Evolutionary conservation across 345 rosid genomes (phyloP).

Genomic region (Brassica carinata): DNA sequence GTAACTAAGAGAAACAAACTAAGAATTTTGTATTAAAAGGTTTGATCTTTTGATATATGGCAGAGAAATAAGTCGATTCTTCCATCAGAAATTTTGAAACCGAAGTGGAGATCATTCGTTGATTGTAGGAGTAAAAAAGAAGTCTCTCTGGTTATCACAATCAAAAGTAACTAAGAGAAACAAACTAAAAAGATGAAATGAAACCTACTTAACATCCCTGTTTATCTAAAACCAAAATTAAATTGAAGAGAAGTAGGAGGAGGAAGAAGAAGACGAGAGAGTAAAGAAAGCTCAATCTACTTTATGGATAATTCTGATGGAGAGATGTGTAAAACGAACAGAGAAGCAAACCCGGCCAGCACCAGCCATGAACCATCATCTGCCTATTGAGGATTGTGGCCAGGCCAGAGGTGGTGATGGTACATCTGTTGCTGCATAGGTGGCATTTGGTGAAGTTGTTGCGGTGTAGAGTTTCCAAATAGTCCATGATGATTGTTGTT

Average conservation of each 20-base stretch:
- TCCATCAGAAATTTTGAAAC: background rate
- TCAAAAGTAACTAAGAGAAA: constrained; percentile 25
- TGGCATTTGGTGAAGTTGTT: constrained; percentile 32
- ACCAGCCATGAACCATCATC: background rate
- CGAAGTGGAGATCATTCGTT: background rate
- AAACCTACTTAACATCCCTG: constrained; percentile 35
- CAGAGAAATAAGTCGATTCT: background rate
- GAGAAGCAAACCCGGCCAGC: constrained; percentile 27
- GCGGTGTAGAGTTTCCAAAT: constrained; percentile 35
- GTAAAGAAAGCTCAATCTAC: constrained; percentile 40
- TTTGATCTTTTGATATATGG: background rate
- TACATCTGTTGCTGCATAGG: constrained; percentile 38
- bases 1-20: constrained; percentile 28
- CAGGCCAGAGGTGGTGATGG: constrained; percentile 36
- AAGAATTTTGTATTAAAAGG: background rate
- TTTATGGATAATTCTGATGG: constrained; percentile 23
- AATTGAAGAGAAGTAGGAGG: constrained; percentile 16
- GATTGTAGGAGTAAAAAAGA: background rate
- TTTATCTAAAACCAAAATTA: constrained; percentile 39
- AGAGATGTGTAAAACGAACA: constrained; percentile 26
- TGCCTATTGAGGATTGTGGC: constrained; percentile 30
- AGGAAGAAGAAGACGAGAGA: constrained; percentile 15
- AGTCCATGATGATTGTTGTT: constrained; percentile 31
- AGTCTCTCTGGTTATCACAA: constrained; percentile 34
- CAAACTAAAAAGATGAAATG: constrained; percentile 32